Conservation (phyloP, 108 stramenopile species). For the Discostella stelligeroides region DNA sequence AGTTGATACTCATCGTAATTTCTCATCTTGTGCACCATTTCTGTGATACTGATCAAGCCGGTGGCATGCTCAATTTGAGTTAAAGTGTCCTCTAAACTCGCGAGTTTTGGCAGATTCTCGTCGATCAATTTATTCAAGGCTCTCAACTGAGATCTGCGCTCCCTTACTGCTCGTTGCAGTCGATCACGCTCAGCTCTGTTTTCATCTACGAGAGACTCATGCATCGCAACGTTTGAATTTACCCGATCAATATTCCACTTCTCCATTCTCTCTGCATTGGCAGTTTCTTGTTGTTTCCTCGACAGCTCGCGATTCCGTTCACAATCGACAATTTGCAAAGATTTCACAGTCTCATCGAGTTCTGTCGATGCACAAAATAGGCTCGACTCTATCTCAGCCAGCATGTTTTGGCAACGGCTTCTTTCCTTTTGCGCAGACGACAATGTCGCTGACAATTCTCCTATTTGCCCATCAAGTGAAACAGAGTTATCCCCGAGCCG, state of each 20-base stretch:
- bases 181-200: slow-evolving; percentile 46
- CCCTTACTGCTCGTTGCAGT: slow-evolving; percentile 25
- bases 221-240: slow-evolving; percentile 28
- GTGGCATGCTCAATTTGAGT: slow-evolving; percentile 62
- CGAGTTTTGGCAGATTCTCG: slow-evolving; percentile 21
- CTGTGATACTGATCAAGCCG: slow-evolving; percentile 68
- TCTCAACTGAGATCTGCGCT: slow-evolving; percentile 46
- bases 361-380: slow-evolving; percentile 37
- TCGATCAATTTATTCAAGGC: slow-evolving; percentile 33
- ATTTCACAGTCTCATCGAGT: slow-evolving; percentile 42
- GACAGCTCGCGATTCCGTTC: slow-evolving; percentile 40
- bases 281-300: slow-evolving; percentile 40
- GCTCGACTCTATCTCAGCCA: slow-evolving; percentile 53
- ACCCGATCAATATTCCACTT: slow-evolving; percentile 48
- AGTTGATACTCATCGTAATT: slow-evolving; percentile 54
- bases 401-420: slow-evolving; percentile 43
- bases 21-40: slow-evolving; percentile 67
- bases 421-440: slow-evolving; percentile 45
- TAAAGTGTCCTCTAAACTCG: slow-evolving; percentile 56
- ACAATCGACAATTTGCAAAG: slow-evolving; percentile 33
- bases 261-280: slow-evolving; percentile 48
- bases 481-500: slow-evolving; percentile 65
- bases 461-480: slow-evolving; percentile 60
- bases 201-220: slow-evolving; percentile 37
- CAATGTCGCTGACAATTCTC: slow-evolving; percentile 62